Evolutionary conservation across 805 yeast genomes (phyloP).

Genomic region (Schwanniomyces yamadae): DNA sequence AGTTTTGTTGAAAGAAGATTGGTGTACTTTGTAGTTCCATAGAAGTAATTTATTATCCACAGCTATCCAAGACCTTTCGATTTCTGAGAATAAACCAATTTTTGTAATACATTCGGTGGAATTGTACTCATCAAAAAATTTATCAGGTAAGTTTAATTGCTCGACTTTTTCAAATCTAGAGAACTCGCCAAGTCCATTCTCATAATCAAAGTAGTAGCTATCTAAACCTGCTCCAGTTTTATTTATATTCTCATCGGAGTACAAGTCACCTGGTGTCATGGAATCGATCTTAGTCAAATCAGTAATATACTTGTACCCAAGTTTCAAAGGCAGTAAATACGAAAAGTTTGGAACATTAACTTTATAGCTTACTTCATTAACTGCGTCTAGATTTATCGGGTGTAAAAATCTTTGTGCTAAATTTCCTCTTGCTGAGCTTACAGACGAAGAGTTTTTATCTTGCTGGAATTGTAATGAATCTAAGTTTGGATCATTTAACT

Average conservation of each 20-base stretch:
- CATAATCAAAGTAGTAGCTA: constrained; percentile 56
- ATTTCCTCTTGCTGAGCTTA: constrained; percentile 19
- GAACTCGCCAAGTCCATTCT: constrained; percentile 48
- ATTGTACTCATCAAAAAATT: constrained; percentile 69
- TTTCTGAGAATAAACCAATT: constrained; percentile 81
- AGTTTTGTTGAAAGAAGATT: constrained; percentile 42
- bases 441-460: constrained; percentile 18
- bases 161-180: constrained; percentile 76
- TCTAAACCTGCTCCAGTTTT: constrained; percentile 49
- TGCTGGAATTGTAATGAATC: constrained; percentile 32
- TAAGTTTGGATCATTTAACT: constrained; percentile 23
- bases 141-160: constrained; percentile 75
- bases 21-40: constrained; percentile 73
- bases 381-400: constrained; percentile 32
- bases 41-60: constrained; percentile 77
- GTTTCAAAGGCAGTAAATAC: constrained; percentile 49
- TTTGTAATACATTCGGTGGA: constrained; percentile 64
- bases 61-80: constrained; percentile 82
- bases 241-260: constrained; percentile 55
- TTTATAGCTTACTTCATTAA: constrained; percentile 42
- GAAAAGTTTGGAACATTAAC: constrained; percentile 50
- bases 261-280: constrained; percentile 56
- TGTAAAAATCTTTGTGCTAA: constrained; percentile 32
- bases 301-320: constrained; percentile 65
- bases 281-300: constrained; percentile 58